Base-by-base conservation (phyloP, 2,329 filamentous ascomycete genomes). In the Scopulariopsis brevicaulis region DNA sequence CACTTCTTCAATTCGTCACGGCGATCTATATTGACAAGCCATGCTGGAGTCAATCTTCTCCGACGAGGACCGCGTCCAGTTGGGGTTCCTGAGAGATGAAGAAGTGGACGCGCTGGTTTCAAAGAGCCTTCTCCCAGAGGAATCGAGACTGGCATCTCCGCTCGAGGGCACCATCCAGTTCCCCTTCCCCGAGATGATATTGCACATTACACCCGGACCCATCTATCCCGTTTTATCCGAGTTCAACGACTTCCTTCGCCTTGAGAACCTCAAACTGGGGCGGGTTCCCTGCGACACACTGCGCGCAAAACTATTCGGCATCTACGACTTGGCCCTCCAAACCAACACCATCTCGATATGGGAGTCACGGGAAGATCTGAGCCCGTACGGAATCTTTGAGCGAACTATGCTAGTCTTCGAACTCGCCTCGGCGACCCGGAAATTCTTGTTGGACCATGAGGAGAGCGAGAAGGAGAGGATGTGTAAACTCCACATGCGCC, bases 1-100 rank as follows among this genome's bases (percentile, higher is more conserved):
- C 12, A 40, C 37, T 14, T 10, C 11, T 18, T 14, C 4, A 6
- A 3, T 40, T 14, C 12, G 11, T 14, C 37, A 40, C 18, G 12
- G 37, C 37, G 11, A 4, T 14, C 37, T 4, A 40, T 32, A 18
- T 15, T 40, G 37, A 14, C 37, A 15, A 14, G 12, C 37, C 11
- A 48, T 2, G 8, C 53, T 57, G 56, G 50, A 53, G 28, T 58
- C 57, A 15, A 35, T 52, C n/a, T 61, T 61, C 54, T 57, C 55
- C 35, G 65, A 66, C 7, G 65, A 68, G n/a, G 65, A 68, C 22
- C 61, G 64, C 25, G 52, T 64, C 57, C 62, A 68, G 59, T 60
- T 67, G 37, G 62, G 64, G 12, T 60, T 68, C 12, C 59, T 67
- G 18, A 64, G 65, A 12, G 64, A 68, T 56, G 64, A 68, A 20